A percentile compares a stretch with the other conserved stretches of the same genome.
Conservation (phyloP, 2,329 filamentous ascomycete genomes). For the Aspergillus caelatus region DNA sequence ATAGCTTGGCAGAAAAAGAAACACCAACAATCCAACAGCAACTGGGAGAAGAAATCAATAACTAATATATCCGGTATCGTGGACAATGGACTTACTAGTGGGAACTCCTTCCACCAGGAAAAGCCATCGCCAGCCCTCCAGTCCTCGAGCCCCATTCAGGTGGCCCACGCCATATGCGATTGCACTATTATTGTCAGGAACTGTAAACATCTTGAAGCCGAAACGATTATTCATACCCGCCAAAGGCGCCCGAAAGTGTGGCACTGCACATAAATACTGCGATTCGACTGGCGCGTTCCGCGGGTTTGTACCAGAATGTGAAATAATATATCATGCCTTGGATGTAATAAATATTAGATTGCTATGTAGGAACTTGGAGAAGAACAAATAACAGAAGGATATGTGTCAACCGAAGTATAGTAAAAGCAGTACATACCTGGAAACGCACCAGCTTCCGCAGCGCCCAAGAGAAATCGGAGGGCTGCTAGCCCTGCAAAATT, state of each 20-base stretch:
- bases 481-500: conserved; percentile 13
- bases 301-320: conserved; percentile 40
- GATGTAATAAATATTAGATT: accelerated
- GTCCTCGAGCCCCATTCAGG: neutral
- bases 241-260: neutral
- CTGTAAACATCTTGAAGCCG: neutral
- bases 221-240: neutral
- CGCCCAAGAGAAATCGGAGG: conserved; percentile 20
- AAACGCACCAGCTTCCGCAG: conserved; percentile 19
- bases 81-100: neutral
- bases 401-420: no score
- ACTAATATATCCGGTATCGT: accelerated
- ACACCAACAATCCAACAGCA: neutral
- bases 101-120: conserved; percentile 12
- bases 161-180: conserved; percentile 14
- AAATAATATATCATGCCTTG: conserved; percentile 36
- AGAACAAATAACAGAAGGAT: no score
- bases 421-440: conserved; percentile 7
- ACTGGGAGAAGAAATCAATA: neutral
- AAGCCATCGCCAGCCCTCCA: conserved; percentile 8
- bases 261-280: conserved; percentile 15
- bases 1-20: conserved; percentile 24
- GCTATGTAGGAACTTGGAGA: no score
- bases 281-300: conserved; percentile 33
- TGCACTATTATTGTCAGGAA: neutral